Percentiles rank a stretch among this genome's conserved stretches.
Conservation (phyloP, 2,329 filamentous ascomycete species). For the Neurospora crassa region DNA sequence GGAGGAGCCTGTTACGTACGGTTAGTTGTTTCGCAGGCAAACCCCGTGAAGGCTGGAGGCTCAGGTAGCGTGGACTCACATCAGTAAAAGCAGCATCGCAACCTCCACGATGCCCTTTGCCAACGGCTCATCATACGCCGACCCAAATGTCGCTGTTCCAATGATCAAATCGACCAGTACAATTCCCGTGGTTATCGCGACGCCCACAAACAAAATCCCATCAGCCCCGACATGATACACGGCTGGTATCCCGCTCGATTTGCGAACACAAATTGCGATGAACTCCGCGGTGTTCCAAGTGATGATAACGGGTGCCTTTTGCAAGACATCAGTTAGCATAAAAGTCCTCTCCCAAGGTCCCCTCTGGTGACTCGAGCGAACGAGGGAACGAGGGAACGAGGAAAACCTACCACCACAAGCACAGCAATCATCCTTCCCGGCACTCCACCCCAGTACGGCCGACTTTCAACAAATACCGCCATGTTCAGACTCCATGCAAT, state of each 20-base stretch:
- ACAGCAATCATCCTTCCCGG: slow-evolving; percentile 3
- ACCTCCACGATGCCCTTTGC: slow-evolving; percentile 7
- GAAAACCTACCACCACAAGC: slow-evolving; percentile 8
- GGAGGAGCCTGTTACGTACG: slow-evolving; percentile 9
- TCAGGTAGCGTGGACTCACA: slow-evolving; percentile 6
- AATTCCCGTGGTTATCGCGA: slow-evolving; percentile 3
- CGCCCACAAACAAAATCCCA: slow-evolving; percentile 4
- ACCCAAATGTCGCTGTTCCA: slow-evolving; percentile 1
- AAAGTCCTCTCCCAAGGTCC: not conserved
- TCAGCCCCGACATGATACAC: slow-evolving; percentile 10
- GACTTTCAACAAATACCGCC: not conserved
- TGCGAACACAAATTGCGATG: slow-evolving; percentile 1
- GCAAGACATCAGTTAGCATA: not conserved
- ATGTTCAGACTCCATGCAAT: not conserved
- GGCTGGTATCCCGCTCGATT: slow-evolving; percentile 9
- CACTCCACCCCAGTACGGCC: not conserved
- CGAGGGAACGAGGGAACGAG: not conserved
- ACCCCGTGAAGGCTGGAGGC: not conserved
- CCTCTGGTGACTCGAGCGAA: not conserved
- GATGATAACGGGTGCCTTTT: slow-evolving; percentile 8
- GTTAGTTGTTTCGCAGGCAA: not conserved
- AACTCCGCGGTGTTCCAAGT: slow-evolving; percentile 13
- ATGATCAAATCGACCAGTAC: slow-evolving; percentile 12
- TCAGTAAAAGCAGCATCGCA: slow-evolving; percentile 9
- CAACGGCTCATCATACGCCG: not conserved